Conservation (phyloP, 78 protist species). For the Dictyostelium intermedium region DNA sequence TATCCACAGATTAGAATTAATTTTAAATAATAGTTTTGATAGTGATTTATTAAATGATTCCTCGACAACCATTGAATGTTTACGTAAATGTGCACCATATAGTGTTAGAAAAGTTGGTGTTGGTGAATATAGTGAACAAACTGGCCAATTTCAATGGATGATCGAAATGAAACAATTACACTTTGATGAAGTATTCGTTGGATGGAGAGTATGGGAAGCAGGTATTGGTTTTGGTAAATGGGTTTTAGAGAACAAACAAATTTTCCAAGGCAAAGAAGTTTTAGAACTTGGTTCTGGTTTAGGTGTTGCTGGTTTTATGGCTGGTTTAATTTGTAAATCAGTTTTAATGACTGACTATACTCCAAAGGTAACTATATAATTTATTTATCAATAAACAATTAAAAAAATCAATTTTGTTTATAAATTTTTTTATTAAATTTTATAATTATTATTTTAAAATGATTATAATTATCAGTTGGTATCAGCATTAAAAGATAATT, state of each 20-base stretch:
- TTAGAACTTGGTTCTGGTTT: slow-evolving; percentile 50
- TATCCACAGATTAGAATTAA: slow-evolving; percentile 17
- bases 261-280: slow-evolving; percentile 34
- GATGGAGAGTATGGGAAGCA: slow-evolving; percentile 59
- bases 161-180: slow-evolving; percentile 16
- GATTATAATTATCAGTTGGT: neutral
- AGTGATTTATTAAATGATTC: slow-evolving; percentile 22
- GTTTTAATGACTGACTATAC: slow-evolving; percentile 65
- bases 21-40: slow-evolving; percentile 39
- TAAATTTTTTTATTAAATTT: neutral
- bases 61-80: slow-evolving; percentile 48
- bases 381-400: neutral
- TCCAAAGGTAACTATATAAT: neutral
- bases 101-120: slow-evolving; percentile 24
- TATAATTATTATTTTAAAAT: neutral
- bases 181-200: slow-evolving; percentile 41
- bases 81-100: slow-evolving; percentile 42
- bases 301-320: slow-evolving; percentile 38
- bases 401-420: neutral
- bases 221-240: slow-evolving; percentile 56
- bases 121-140: slow-evolving; percentile 22
- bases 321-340: slow-evolving; percentile 39
- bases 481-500: slow-evolving; percentile 32
- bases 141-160: slow-evolving; percentile 40
- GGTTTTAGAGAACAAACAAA: slow-evolving; percentile 34